Evolutionary conservation across 2,329 filamentous ascomycete species (phyloP).

Genomic region (Colletotrichum sp.): DNA sequence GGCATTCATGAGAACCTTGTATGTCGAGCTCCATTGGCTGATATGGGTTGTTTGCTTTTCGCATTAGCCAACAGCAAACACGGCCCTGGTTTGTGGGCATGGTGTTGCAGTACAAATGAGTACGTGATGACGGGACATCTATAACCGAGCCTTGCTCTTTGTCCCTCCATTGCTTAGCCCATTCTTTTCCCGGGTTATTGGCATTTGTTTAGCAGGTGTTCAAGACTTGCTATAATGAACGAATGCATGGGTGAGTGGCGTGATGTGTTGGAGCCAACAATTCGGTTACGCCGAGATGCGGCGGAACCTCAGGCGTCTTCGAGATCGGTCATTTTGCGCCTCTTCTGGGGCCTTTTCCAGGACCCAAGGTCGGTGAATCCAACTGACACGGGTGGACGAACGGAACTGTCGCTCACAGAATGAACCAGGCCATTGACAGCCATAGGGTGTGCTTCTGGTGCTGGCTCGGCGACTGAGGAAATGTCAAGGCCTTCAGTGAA

Average conservation of each 20-base stretch:
- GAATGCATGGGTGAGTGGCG: neutral
- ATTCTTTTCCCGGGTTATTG: neutral
- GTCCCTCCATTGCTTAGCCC: neutral
- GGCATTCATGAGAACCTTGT: neutral
- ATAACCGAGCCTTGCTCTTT: neutral
- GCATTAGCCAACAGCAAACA: neutral
- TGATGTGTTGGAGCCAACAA: neutral
- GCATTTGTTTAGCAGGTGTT: neutral
- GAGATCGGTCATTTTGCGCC: conserved; percentile 18
- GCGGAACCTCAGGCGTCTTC: neutral
- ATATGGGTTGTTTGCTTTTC: neutral
- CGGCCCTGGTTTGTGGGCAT: neutral
- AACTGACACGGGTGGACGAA: neutral
- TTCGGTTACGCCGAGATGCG: neutral
- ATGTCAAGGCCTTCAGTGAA: conserved; percentile 65
- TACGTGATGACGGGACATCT: neutral
- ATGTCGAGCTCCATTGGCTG: neutral
- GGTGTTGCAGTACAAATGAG: neutral
- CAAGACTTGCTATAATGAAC: neutral
- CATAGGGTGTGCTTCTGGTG: neutral
- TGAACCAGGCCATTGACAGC: neutral
- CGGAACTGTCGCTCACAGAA: neutral
- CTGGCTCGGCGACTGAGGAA: neutral
- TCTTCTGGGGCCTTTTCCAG: conserved; percentile 16
- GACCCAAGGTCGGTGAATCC: conserved; percentile 10